Evolutionary conservation across 805 yeast genomes (phyloP).

Genomic region (Clavispora fructus): DNA sequence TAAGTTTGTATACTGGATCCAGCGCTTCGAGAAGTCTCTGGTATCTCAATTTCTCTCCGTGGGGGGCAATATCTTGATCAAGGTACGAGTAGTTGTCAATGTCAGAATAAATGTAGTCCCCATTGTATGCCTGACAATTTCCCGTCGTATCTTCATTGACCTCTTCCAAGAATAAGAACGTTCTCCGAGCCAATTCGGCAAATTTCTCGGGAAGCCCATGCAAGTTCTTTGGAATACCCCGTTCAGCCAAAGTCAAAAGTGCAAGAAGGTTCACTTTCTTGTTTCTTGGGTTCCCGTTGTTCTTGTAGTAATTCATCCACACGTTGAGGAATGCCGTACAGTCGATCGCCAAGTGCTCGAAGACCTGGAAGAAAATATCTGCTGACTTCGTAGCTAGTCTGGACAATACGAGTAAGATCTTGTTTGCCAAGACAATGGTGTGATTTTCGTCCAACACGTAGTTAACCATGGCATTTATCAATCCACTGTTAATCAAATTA

Average conservation of each 20-base stretch:
- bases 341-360: conserved; percentile 26
- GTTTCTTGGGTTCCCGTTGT: conserved; percentile 69
- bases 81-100: conserved; percentile 38
- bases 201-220: conserved; percentile 15
- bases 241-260: conserved; percentile 44
- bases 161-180: conserved; percentile 60
- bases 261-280: conserved; percentile 68
- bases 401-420: conserved; percentile 32
- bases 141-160: conserved; percentile 50
- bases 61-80: conserved; percentile 37
- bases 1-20: conserved; percentile 39
- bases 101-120: conserved; percentile 35
- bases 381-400: conserved; percentile 33
- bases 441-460: conserved; percentile 41
- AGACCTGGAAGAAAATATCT: conserved; percentile 27
- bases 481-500: conserved; percentile 38
- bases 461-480: conserved; percentile 37
- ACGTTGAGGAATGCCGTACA: conserved; percentile 18
- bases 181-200: conserved; percentile 25
- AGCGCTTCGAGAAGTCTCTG: conserved; percentile 22
- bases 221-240: conserved; percentile 21
- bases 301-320: conserved; percentile 40
- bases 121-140: conserved; percentile 30
- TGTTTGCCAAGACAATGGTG: conserved; percentile 35
- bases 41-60: conserved; percentile 39